Evolutionary conservation across 2,329 filamentous ascomycete genomes (phyloP).

Genomic region (Paecilomyces formosus): DNA sequence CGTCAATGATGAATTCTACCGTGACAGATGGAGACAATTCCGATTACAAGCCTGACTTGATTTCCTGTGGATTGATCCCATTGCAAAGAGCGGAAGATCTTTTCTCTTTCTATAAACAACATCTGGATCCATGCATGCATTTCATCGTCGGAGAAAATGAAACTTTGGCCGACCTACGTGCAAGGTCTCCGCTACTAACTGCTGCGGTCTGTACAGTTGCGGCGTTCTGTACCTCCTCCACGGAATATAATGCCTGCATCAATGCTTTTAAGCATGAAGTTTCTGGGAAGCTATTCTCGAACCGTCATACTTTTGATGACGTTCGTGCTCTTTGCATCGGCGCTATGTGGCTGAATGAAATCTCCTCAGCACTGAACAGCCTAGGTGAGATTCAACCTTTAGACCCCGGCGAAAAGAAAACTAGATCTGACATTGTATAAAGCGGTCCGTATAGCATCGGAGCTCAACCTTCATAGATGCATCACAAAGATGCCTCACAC

Average conservation of each 20-base stretch:
- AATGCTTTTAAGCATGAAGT: conserved; percentile 8
- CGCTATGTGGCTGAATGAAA: conserved; percentile 29
- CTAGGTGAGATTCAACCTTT: conserved; percentile 6
- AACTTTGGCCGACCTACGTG: conserved; percentile 16
- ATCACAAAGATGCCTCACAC: conserved; percentile 26
- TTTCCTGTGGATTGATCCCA: not conserved
- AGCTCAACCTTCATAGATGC: conserved; percentile 31
- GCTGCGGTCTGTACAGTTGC: conserved; percentile 28
- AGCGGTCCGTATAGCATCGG: conserved; percentile 32
- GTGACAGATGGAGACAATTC: not conserved
- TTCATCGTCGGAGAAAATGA: conserved; percentile 21
- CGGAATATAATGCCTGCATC: conserved; percentile 3
- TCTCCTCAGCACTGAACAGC: conserved; percentile 13
- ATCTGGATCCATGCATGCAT: conserved; percentile 25
- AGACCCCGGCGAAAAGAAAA: not conserved
- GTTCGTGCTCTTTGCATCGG: conserved; percentile 27
- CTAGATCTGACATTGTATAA: not conserved
- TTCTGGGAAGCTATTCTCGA: conserved; percentile 7
- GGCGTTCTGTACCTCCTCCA: conserved; percentile 11
- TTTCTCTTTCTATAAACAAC: conserved; percentile 17
- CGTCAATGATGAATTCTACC: not conserved
- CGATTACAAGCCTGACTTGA: not conserved
- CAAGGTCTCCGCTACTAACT: conserved; percentile 22
- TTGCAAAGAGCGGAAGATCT: not conserved
- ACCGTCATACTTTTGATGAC: conserved; percentile 16